phyloP scores from a whole-genome alignment of 2,329 filamentous ascomycete genomes.

The Iodosphaeria phyllophila region DNA sequence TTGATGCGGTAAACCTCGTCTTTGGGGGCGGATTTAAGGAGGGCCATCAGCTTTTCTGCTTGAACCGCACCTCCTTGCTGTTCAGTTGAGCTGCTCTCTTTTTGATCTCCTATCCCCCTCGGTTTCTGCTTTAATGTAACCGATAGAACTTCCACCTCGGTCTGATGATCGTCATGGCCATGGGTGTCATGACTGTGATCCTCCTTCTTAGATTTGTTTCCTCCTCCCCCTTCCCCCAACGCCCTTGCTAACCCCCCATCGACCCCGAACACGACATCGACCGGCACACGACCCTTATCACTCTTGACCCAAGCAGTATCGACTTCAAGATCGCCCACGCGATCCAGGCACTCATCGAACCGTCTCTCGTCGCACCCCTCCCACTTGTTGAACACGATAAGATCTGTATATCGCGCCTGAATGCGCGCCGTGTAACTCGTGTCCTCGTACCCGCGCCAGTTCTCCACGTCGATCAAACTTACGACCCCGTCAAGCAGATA shows the following conservation, averaged over 20 bases:
- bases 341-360: constrained; percentile 62
- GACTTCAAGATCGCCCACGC: constrained; percentile 63
- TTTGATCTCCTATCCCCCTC: no score
- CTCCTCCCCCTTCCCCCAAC: constrained; percentile 21
- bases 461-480: constrained; percentile 83
- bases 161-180: no score
- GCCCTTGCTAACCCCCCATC: constrained; percentile 58
- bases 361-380: constrained; percentile 54
- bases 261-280: constrained; percentile 68
- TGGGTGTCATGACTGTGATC: constrained; percentile 24
- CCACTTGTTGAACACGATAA: constrained; percentile 91
- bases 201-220: constrained; percentile 20
- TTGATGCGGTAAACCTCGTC: constrained; percentile 97
- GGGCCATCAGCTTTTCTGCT: constrained; percentile 40
- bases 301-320: constrained; percentile 75
- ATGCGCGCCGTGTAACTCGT: constrained; percentile 76
- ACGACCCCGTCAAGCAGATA: constrained; percentile 78
- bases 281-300: constrained; percentile 58
- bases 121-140: constrained; percentile 53
- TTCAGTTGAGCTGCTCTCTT: no score
- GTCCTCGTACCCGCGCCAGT: constrained; percentile 85
- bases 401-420: constrained; percentile 76
- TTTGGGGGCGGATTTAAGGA: constrained; percentile 62
- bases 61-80: constrained; percentile 22
- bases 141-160: constrained; percentile 83